These are phyloP conservation scores for Kwoniella sp. DNA, from an alignment of 768 basidiomycete species.

Conservation along the genomic window DNA sequence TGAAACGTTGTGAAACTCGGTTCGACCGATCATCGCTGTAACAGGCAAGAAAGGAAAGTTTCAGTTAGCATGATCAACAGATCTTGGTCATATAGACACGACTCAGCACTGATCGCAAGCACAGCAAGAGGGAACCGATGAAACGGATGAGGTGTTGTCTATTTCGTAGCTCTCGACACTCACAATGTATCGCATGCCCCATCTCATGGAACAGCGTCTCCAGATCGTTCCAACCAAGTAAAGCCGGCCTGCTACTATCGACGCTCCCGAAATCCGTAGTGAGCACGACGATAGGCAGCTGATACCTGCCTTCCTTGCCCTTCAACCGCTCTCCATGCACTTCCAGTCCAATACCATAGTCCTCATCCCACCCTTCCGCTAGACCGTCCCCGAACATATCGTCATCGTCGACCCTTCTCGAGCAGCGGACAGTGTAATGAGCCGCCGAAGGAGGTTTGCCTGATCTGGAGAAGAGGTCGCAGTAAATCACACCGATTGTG, in stretches of 20 bases:
- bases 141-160: no score
- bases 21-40: conserved; percentile 93
- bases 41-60: neutral
- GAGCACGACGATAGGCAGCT: conserved; percentile 88
- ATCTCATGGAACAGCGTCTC: conserved; percentile 96
- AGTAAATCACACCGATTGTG: conserved; percentile 89
- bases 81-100: no score
- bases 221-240: conserved; percentile 89
- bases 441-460: conserved; percentile 91
- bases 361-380: conserved; percentile 33
- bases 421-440: conserved; percentile 96
- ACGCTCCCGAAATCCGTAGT: conserved; percentile 77
- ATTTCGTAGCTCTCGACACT: no score
- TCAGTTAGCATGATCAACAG: neutral
- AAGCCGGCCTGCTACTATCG: conserved; percentile 65
- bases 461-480: conserved; percentile 80
- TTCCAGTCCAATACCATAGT: conserved; percentile 45
- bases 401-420: conserved; percentile 87
- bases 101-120: neutral
- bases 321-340: conserved; percentile 61
- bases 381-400: conserved; percentile 70
- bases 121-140: no score
- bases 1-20: conserved; percentile 95
- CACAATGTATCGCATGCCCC: conserved; percentile 99
- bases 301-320: conserved; percentile 71